Base-by-base conservation (phyloP, 2,329 filamentous ascomycete genomes). In the Fusarium sterilihyphosum region DNA sequence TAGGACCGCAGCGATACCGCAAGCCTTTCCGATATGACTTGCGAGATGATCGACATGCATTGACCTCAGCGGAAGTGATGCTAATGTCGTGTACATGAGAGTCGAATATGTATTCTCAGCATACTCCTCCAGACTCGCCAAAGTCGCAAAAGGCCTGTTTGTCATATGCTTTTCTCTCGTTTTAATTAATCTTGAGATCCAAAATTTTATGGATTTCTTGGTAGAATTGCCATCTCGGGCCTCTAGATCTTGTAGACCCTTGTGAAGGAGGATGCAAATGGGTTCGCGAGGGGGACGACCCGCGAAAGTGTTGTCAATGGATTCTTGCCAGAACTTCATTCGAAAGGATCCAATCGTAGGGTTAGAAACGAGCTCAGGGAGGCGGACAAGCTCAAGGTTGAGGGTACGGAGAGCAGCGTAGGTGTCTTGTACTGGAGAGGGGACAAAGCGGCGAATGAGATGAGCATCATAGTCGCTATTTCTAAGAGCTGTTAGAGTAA, bases 61-160 rank as follows among this genome's bases (percentile, higher is more conserved):
- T 3, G 94, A 97, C 16, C 91, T 90, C 78, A 98, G 86, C 1
- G 94, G 93, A 65, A 98, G 84, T 12, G 92, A 88, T 24, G 94
- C 94, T 43, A 98, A 85, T 1, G 93, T 96, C 71, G 97, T 88
- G 81, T 99, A 99, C 83, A 97, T 90, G 50, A 98, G 86, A 0
- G 94, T 97, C 24, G 95, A 95, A 83, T 98, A 98, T 4, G 96
- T 98, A 77, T 95, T 95, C 83, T 99, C 96, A 2, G 94, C 94
- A 80, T 98, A 98, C 53, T 91, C 92, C 80, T 99, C 96, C 59
- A 98, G 84, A 2, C 91, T 88, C 5, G 89, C 87, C 52, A 98
- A 82, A 56, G 85, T 92, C 0, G 93, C 86, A 79, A 95, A 98
- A 0, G 96, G 94, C 29, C 93, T 90, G 80, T 97, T 96, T 46